Conservation (phyloP, 2,329 filamentous ascomycete species). For the Clonostachys chloroleuca region DNA sequence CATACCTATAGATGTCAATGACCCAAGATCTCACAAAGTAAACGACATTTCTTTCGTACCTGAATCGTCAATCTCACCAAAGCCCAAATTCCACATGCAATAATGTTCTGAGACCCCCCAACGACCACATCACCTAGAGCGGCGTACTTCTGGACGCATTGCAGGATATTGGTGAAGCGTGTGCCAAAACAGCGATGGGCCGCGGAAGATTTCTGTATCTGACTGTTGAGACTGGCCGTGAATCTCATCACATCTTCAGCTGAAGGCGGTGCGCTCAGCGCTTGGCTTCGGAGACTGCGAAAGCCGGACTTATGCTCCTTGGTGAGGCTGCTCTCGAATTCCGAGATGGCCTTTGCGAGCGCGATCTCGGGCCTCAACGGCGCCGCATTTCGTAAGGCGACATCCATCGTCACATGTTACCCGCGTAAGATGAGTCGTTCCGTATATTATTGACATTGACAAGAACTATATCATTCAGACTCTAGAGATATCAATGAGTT, state of each 20-base stretch:
- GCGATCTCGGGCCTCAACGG: not conserved
- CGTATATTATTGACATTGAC: too few relatives aligned
- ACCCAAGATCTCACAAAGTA: too few relatives aligned
- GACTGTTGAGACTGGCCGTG: not conserved
- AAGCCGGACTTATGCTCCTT: not conserved
- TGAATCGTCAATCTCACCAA: constrained; percentile 30
- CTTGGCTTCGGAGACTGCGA: not conserved
- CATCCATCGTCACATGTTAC: not conserved
- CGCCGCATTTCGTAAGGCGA: not conserved
- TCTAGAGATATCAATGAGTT: too few relatives aligned
- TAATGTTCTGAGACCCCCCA: constrained; percentile 34
- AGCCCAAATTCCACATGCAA: constrained; percentile 36
- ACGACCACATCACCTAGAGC: constrained; percentile 9
- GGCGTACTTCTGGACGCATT: not conserved
- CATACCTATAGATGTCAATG: not conserved
- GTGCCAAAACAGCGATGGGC: not conserved
- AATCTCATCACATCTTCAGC: not conserved
- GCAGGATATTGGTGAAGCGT: not conserved
- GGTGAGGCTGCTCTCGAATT: not conserved
- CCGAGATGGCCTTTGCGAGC: not conserved
- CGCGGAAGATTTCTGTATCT: not conserved
- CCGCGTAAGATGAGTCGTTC: too few relatives aligned
- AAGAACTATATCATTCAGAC: too few relatives aligned
- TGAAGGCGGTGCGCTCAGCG: not conserved
- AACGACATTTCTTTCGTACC: constrained; percentile 12